These are phyloP conservation scores for Coemansia sp. DNA, from an alignment of 192 early-diverging fungal species.

Conservation along the genomic window DNA sequence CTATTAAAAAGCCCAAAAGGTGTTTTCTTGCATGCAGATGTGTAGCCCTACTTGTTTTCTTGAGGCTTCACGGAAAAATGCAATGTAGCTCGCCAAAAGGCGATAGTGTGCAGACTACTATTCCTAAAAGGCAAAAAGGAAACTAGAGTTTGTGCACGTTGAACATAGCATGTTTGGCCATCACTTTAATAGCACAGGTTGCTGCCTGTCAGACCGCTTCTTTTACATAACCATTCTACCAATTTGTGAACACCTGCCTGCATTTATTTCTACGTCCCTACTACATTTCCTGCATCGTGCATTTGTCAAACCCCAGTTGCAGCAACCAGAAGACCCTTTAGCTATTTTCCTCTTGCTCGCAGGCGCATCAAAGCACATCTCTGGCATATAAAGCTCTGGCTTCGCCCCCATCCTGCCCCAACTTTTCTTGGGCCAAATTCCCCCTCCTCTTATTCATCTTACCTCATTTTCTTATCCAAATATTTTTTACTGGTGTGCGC, in stretches of 20 bases:
- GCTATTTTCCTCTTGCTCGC: background rate
- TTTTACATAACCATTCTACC: background rate
- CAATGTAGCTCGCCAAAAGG: background rate
- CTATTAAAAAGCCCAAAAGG: background rate
- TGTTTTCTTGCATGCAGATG: background rate
- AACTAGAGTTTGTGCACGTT: background rate
- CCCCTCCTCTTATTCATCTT: background rate
- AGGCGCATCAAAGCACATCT: constrained; percentile 9
- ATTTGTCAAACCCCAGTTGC: background rate
- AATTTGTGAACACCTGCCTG: background rate
- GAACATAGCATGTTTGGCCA: background rate
- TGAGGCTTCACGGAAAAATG: background rate
- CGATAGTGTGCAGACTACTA: background rate
- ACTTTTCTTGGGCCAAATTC: constrained; percentile 8
- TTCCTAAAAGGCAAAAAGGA: background rate
- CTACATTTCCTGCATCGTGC: background rate
- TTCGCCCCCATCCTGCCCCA: constrained; percentile 4
- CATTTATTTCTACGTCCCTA: background rate
- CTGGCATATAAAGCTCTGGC: constrained; percentile 7
- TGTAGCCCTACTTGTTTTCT: background rate
- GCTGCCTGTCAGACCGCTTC: background rate
- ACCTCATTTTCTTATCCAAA: constrained; percentile 3
- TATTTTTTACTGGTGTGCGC: constrained; percentile 1
- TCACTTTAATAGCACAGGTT: background rate
- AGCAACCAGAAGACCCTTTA: background rate